These are phyloP conservation scores for Phellopilus nigrolimitatus DNA, from an alignment of 1,284 basidiomycete genomes.

Conservation along the genomic window DNA sequence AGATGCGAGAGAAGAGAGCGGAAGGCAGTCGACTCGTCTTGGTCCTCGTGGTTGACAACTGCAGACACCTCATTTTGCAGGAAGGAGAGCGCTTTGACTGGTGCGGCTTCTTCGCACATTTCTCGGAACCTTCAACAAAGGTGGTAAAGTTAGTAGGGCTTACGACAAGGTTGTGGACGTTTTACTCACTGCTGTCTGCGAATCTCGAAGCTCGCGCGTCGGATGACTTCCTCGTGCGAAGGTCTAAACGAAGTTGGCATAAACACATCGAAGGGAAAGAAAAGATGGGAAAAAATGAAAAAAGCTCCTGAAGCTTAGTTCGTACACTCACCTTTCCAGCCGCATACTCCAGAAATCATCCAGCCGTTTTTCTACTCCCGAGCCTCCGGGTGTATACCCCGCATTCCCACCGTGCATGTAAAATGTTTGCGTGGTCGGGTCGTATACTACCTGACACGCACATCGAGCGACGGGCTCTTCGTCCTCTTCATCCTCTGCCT, in stretches of 20 bases:
- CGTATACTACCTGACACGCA: slow-evolving; percentile 74
- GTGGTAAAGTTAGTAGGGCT: background rate
- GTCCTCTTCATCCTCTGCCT: slow-evolving; percentile 25
- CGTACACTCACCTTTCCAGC: slow-evolving; percentile 57
- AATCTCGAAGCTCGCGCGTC: slow-evolving; percentile 54
- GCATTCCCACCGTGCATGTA: slow-evolving; percentile 74
- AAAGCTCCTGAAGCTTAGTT: slow-evolving; percentile 6
- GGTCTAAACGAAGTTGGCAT: slow-evolving; percentile 37
- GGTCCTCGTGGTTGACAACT: slow-evolving; percentile 63
- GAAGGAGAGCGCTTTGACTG: slow-evolving; percentile 66
- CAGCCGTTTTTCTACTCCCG: slow-evolving; percentile 43
- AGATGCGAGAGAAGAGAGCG: slow-evolving; percentile 64
- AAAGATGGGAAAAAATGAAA: background rate
- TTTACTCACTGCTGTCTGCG: slow-evolving; percentile 61
- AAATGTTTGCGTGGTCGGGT: slow-evolving; percentile 46
- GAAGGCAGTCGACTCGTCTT: slow-evolving; percentile 57
- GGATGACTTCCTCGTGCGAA: slow-evolving; percentile 52
- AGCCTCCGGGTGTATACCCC: slow-evolving; percentile 29
- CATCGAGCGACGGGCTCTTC: slow-evolving; percentile 51
- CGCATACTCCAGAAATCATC: slow-evolving; percentile 76
- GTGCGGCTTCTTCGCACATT: slow-evolving; percentile 61
- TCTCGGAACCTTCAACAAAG: slow-evolving; percentile 59
- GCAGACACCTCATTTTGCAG: slow-evolving; percentile 63
- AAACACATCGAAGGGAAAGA: too few species aligned
- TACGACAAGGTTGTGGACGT: background rate